Evolutionary conservation across 106 monocot species (phyloP).

Genomic region (Cymbidium sinense): DNA sequence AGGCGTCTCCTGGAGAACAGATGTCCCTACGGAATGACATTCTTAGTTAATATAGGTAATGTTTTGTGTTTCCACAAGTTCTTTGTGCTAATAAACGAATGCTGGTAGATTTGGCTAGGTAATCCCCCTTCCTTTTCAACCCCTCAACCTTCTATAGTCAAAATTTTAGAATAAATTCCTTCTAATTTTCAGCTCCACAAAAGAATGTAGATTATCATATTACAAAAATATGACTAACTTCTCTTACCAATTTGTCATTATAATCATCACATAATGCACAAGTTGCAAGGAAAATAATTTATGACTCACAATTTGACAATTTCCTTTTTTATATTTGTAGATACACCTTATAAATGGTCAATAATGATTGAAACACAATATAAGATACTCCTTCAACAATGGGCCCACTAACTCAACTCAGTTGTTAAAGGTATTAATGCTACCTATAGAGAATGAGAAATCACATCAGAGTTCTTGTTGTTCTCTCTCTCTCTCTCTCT

Average conservation of each 20-base stretch:
- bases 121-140: not conserved
- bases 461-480: no score
- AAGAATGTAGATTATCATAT: not conserved
- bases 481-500: no score
- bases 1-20: not conserved
- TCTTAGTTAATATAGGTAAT: not conserved
- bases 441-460: no score
- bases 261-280: not conserved
- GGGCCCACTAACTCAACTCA: no score
- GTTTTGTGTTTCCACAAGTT: not conserved
- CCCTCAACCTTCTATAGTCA: not conserved
- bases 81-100: not conserved
- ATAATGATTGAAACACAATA: no score
- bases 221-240: not conserved
- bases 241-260: not conserved
- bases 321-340: no score
- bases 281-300: not conserved
- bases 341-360: no score
- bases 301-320: not conserved
- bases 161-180: not conserved
- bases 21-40: not conserved
- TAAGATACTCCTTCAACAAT: no score
- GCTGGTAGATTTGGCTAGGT: not conserved
- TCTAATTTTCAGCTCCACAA: not conserved
- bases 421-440: no score